Percentiles rank a stretch among this genome's conserved stretches.
Evolutionary conservation across 371 early-diverging fungal genomes (phyloP).

Genomic region (Paraphysoderma sedebokerense): DNA sequence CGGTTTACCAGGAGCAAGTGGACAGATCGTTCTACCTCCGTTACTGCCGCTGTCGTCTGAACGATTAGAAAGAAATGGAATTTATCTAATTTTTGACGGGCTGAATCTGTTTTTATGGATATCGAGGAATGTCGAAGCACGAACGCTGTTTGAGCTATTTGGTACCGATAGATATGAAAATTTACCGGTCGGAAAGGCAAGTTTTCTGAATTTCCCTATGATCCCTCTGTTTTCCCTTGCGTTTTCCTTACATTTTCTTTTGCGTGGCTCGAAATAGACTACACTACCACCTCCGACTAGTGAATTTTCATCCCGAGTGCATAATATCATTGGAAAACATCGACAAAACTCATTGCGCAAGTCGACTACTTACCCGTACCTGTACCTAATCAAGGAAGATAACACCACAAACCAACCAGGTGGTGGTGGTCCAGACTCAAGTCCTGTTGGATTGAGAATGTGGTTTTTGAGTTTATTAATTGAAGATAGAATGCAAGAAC

Average conservation of each 20-base stretch:
- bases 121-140: conserved; percentile 55
- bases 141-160: conserved; percentile 50
- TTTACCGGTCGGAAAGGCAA: conserved; percentile 16
- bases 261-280: conserved; percentile 11
- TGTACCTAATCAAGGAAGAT: conserved; percentile 80
- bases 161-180: conserved; percentile 41
- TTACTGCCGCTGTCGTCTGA: conserved; percentile 65
- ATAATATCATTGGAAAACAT: conserved; percentile 6
- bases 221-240: neutral
- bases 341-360: conserved; percentile 15
- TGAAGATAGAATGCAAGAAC: conserved; percentile 73
- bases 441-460: conserved; percentile 55
- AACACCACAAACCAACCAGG: no score
- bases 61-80: conserved; percentile 59
- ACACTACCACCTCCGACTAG: conserved; percentile 36
- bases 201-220: conserved; percentile 6
- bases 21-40: conserved; percentile 43
- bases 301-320: conserved; percentile 28
- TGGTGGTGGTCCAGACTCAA: no score
- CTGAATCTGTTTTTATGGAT: conserved; percentile 78
- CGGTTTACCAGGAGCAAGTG: conserved; percentile 20
- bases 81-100: conserved; percentile 70
- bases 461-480: conserved; percentile 73
- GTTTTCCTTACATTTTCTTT: no score
- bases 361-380: conserved; percentile 20